Conservation (phyloP, 1,139 yeast species). For the Yamadazyma triangularis region DNA sequence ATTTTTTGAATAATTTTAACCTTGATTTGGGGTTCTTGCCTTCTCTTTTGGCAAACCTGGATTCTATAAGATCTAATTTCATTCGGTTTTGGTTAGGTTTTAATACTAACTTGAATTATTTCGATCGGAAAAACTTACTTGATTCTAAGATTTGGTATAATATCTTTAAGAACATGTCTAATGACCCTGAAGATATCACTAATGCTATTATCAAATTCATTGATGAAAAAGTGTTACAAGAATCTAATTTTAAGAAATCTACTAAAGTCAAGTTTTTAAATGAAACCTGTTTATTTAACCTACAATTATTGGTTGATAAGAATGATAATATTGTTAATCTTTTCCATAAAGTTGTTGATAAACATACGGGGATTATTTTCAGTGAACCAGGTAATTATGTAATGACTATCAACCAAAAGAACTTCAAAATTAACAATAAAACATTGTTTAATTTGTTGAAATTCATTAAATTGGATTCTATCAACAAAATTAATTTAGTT, state of each 20-base stretch:
- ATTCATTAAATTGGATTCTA: slow-evolving; percentile 71
- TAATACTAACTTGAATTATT: slow-evolving; percentile 10
- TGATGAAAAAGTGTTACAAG: slow-evolving; percentile 50
- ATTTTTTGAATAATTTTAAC: slow-evolving; percentile 64
- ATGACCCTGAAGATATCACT: slow-evolving; percentile 47
- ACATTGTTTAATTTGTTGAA: slow-evolving; percentile 60
- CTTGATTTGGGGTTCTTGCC: slow-evolving; percentile 58
- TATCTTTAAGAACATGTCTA: slow-evolving; percentile 42
- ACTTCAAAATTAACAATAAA: slow-evolving; percentile 62
- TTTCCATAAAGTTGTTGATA: slow-evolving; percentile 52
- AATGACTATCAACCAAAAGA: slow-evolving; percentile 39
- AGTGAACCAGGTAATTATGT: slow-evolving; percentile 19
- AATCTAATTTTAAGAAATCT: slow-evolving; percentile 57
- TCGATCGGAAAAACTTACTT: slow-evolving; percentile 12
- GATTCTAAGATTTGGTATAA: slow-evolving; percentile 11
- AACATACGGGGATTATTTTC: slow-evolving; percentile 58
- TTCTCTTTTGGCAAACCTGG: slow-evolving; percentile 55
- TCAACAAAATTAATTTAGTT: slow-evolving; percentile 53
- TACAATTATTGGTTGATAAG: slow-evolving; percentile 47
- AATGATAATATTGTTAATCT: slow-evolving; percentile 21
- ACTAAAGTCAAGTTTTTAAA: slow-evolving; percentile 75
- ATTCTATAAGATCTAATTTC: slow-evolving; percentile 52
- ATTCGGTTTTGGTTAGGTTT: slow-evolving; percentile 59
- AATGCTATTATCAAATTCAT: slow-evolving; percentile 43
- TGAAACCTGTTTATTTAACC: slow-evolving; percentile 64